These are phyloP conservation scores for Naematelia encephala DNA, from an alignment of 768 basidiomycete genomes.

Conservation along the genomic window DNA sequence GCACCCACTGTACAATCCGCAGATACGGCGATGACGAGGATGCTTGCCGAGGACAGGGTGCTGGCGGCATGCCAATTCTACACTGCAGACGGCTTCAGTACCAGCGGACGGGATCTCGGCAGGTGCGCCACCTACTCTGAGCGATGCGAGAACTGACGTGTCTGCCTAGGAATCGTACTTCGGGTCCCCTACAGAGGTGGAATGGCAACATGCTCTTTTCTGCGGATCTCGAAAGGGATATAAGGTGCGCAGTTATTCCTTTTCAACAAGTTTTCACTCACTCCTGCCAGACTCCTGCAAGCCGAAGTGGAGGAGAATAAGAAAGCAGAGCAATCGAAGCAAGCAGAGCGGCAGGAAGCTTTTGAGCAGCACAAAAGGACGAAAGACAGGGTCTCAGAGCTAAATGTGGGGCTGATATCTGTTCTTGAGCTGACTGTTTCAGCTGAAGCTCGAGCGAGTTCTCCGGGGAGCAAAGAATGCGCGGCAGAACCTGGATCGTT, in stretches of 20 bases:
- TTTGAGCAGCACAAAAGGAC: not conserved
- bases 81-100: slow-evolving; percentile 23
- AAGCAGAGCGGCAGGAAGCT: slow-evolving; percentile 5
- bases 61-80: slow-evolving; percentile 12
- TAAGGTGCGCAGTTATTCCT: not conserved
- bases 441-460: not conserved
- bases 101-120: not conserved
- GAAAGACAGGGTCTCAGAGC: not conserved
- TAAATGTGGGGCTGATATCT: not conserved
- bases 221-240: slow-evolving; percentile 4
- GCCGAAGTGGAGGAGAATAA: not conserved
- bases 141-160: not conserved
- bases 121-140: not conserved
- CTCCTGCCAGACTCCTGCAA: not conserved
- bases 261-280: not conserved
- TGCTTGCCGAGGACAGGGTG: slow-evolving; percentile 53
- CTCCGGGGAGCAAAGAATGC: not conserved
- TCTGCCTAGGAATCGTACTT: not conserved
- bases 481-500: not conserved
- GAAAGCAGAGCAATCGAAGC: not conserved
- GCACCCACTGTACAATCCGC: slow-evolving; percentile 51
- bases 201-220: slow-evolving; percentile 17
- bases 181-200: slow-evolving; percentile 16
- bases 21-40: slow-evolving; percentile 55
- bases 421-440: not conserved